Conservation (phyloP, 345 rosid species). For the Salix caprea region DNA sequence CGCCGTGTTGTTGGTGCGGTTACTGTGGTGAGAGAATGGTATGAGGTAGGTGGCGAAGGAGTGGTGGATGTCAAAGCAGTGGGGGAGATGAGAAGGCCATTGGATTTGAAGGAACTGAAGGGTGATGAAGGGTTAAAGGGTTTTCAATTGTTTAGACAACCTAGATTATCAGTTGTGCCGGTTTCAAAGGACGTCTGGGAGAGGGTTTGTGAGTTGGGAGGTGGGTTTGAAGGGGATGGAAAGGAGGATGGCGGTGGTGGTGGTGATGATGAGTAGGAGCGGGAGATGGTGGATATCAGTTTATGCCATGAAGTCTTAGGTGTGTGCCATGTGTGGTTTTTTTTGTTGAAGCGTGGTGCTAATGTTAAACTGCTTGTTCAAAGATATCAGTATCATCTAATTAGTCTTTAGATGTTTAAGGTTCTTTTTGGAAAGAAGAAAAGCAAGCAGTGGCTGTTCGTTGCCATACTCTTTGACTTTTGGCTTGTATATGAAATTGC, state of each 20-base stretch:
- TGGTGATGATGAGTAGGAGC: background rate
- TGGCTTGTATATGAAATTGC: too few relatives aligned
- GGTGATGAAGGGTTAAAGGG: conserved; percentile 51
- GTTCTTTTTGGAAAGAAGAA: too few relatives aligned
- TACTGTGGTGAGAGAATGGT: conserved; percentile 62
- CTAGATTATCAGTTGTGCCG: conserved; percentile 82
- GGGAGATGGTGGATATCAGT: background rate
- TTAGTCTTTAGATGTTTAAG: too few relatives aligned
- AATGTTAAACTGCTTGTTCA: too few relatives aligned
- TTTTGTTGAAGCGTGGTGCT: too few relatives aligned
- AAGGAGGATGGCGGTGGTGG: background rate
- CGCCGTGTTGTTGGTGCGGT: conserved; percentile 86
- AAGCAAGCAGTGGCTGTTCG: too few relatives aligned
- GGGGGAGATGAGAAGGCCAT: conserved; percentile 70
- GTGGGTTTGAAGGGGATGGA: conserved; percentile 81
- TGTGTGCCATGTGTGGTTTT: too few relatives aligned
- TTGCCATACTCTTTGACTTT: too few relatives aligned
- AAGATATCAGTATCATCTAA: too few relatives aligned
- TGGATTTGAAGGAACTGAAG: conserved; percentile 80
- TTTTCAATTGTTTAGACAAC: conserved; percentile 72
- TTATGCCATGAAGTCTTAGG: background rate
- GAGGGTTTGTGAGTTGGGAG: conserved; percentile 67
- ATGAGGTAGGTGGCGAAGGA: conserved; percentile 33
- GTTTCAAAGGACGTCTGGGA: conserved; percentile 57
- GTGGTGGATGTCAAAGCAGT: conserved; percentile 75